Percentiles rank a stretch among this genome's conserved stretches.
Conservation (phyloP, 2,329 filamentous ascomycete species). For the Calycina marina region DNA sequence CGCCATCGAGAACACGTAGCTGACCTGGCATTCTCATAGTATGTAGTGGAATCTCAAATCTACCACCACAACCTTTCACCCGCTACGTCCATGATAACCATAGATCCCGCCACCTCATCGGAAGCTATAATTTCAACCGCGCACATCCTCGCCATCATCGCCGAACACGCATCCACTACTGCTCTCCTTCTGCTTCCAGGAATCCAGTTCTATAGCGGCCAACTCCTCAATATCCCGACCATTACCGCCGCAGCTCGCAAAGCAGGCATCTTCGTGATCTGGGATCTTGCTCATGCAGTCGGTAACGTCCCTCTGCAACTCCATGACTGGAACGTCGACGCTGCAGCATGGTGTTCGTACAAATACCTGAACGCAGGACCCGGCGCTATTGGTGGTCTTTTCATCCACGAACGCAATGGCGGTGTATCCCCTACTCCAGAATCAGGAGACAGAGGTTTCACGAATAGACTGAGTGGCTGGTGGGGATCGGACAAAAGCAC, state of each 20-base stretch:
- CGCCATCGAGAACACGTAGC: too few relatives aligned
- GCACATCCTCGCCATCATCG: conserved; percentile 53
- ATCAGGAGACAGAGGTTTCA: conserved; percentile 23
- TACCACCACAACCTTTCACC: conserved; percentile 50
- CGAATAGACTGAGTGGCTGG: conserved; percentile 58
- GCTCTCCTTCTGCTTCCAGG: conserved; percentile 62
- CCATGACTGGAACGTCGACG: conserved; percentile 69
- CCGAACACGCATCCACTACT: conserved; percentile 47
- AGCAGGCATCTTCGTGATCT: conserved; percentile 54
- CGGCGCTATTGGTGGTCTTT: conserved; percentile 58
- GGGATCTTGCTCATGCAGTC: conserved; percentile 68
- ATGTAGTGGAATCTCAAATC: conserved; percentile 64
- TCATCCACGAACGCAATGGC: conserved; percentile 46
- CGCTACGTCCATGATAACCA: conserved; percentile 50
- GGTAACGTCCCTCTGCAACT: conserved; percentile 61
- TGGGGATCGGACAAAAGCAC: conserved; percentile 60
- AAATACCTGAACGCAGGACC: conserved; percentile 72
- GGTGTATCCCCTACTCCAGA: conserved; percentile 8
- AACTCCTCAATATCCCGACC: conserved; percentile 57
- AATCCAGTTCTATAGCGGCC: conserved; percentile 70
- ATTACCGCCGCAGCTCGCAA: conserved; percentile 59
- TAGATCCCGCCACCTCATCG: conserved; percentile 37
- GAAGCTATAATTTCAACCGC: conserved; percentile 46
- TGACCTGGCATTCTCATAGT: too few relatives aligned
- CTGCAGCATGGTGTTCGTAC: conserved; percentile 67